phyloP scores from a whole-genome alignment of 306 rosid species.

The Arachis stenosperma region DNA sequence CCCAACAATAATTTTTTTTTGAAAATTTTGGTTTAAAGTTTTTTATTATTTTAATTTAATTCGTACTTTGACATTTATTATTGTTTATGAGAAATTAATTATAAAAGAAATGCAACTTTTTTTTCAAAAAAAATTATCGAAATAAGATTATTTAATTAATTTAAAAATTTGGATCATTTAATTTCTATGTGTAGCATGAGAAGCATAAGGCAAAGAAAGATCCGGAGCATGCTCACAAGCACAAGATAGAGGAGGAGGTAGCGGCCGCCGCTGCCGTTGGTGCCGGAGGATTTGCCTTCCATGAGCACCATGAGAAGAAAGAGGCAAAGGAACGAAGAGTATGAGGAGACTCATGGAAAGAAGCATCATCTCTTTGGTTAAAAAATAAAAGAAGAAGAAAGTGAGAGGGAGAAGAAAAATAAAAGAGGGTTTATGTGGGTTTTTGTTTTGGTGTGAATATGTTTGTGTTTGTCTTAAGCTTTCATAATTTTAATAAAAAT shows the following conservation, averaged over 20 bases:
- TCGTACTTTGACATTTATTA: neutral
- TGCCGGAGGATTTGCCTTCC: conserved; percentile 58
- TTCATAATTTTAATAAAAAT: neutral
- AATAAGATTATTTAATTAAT: too few species aligned
- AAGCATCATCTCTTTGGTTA: conserved; percentile 42
- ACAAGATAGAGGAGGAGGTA: conserved; percentile 62
- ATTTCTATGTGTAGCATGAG: conserved; percentile 46
- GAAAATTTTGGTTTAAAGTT: too few species aligned
- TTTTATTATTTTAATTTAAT: too few species aligned
- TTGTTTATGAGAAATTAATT: neutral
- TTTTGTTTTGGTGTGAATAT: too few species aligned
- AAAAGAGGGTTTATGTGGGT: neutral
- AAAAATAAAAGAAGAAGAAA: neutral
- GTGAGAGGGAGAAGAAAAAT: neutral
- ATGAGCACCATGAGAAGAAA: conserved; percentile 64
- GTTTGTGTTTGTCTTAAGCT: too few species aligned
- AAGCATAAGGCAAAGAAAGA: conserved; percentile 56
- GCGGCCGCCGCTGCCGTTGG: conserved; percentile 52
- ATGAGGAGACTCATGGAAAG: conserved; percentile 40
- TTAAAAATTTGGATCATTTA: too few species aligned
- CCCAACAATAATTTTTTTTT: too few species aligned
- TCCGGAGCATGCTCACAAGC: conserved; percentile 53
- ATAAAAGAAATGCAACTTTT: neutral
- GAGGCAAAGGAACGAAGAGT: conserved; percentile 36
- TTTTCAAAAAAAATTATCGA: neutral